Evolutionary conservation across 768 basidiomycete genomes (phyloP).

Genomic region (Sarcodon aspratus): DNA sequence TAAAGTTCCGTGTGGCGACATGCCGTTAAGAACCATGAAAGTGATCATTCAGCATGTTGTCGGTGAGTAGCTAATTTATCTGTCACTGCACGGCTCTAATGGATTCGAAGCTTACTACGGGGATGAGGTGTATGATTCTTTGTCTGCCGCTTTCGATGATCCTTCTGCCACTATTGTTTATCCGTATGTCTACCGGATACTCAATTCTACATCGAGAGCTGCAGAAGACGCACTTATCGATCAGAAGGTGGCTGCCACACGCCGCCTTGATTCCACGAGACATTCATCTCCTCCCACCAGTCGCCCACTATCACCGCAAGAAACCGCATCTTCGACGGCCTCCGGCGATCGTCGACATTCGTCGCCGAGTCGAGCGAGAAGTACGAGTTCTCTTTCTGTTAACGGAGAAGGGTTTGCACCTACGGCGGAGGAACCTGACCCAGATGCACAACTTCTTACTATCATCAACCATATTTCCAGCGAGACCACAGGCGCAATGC

Average conservation of each 20-base stretch:
- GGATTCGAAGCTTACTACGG: constrained; percentile 57
- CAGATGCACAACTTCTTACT: constrained; percentile 70
- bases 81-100: constrained; percentile 9
- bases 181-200: constrained; percentile 86
- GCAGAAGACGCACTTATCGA: constrained; percentile 21
- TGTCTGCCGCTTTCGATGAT: constrained; percentile 86
- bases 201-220: constrained; percentile 54
- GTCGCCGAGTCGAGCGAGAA: constrained; percentile 55
- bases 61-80: constrained; percentile 41
- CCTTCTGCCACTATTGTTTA: constrained; percentile 97
- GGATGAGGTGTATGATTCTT: constrained; percentile 82
- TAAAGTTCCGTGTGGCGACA: constrained; percentile 90
- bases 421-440: constrained; percentile 73
- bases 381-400: constrained; percentile 53
- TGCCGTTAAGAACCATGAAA: constrained; percentile 96
- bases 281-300: constrained; percentile 51
- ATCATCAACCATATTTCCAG: constrained; percentile 84
- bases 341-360: constrained; percentile 37
- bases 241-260: constrained; percentile 7
- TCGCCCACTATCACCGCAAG: constrained; percentile 63
- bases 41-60: constrained; percentile 97
- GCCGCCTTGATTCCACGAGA: constrained; percentile 24
- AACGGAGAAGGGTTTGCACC: constrained; percentile 38
- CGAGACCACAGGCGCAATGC: constrained; percentile 79
- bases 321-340: constrained; percentile 36